Conservation (phyloP, 768 basidiomycete species). For the Naganishia randhawae region DNA sequence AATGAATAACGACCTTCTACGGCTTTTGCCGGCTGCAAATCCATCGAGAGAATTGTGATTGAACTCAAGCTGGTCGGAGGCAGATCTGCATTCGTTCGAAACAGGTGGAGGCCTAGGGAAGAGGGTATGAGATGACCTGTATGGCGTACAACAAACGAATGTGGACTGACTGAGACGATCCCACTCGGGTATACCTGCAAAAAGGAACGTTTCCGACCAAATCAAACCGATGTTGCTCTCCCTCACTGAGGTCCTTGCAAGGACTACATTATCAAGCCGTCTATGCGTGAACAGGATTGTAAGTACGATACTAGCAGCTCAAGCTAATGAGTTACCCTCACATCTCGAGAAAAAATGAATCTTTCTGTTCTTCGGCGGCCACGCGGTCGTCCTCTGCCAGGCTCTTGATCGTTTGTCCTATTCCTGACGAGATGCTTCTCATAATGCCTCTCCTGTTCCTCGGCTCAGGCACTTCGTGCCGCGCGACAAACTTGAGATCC, state of each 20-base stretch:
- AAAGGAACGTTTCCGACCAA: constrained; percentile 23
- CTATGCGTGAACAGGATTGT: background rate
- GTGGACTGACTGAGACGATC: constrained; percentile 10
- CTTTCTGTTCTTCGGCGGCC: constrained; percentile 2
- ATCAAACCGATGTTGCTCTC: background rate
- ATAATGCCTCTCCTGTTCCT: constrained; percentile 10
- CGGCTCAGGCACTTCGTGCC: background rate
- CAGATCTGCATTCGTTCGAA: background rate
- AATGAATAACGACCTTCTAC: background rate
- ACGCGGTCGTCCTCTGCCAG: constrained; percentile 22
- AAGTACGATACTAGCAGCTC: background rate
- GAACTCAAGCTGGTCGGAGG: background rate
- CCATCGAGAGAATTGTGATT: background rate
- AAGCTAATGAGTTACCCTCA: background rate
- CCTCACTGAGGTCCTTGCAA: constrained; percentile 4
- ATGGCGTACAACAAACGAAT: background rate
- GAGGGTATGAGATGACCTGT: background rate
- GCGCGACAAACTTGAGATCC: constrained; percentile 14
- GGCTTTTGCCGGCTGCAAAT: constrained; percentile 3
- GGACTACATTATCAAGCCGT: constrained; percentile 5
- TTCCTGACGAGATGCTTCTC: constrained; percentile 23
- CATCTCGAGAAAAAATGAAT: constrained; percentile 23
- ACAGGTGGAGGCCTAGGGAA: constrained; percentile 9
- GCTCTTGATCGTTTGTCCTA: constrained; percentile 24
- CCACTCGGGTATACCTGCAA: constrained; percentile 18